Evolutionary conservation across 2,329 filamentous ascomycete genomes (phyloP).

Genomic region (Fonsecaea nubica): DNA sequence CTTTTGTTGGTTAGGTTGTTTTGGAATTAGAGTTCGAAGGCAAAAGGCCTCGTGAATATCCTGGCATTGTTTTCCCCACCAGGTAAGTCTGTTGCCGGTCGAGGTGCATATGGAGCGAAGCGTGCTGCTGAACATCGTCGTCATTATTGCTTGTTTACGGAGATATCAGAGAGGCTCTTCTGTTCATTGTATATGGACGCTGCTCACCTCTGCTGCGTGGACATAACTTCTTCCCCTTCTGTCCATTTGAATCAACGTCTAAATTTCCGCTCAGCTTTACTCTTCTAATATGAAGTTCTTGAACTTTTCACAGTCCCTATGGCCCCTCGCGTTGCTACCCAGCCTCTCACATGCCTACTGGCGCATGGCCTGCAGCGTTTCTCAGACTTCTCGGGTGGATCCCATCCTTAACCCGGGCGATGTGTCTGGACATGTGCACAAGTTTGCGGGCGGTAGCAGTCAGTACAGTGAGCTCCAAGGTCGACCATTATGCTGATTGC

Average conservation of each 20-base stretch:
- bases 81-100: background rate
- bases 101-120: background rate
- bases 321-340: constrained; percentile 28
- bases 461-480: constrained; percentile 48
- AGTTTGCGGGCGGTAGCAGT: constrained; percentile 78
- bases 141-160: constrained; percentile 5
- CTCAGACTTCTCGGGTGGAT: constrained; percentile 67
- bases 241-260: background rate
- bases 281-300: constrained; percentile 27
- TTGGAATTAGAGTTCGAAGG: constrained; percentile 14
- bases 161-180: background rate
- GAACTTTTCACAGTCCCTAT: constrained; percentile 11
- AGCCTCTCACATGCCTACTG: constrained; percentile 68
- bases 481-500: constrained; percentile 22
- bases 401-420: constrained; percentile 71
- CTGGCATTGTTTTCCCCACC: background rate
- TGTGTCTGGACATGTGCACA: constrained; percentile 71
- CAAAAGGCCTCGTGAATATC: background rate
- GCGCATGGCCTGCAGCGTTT: constrained; percentile 82
- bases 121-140: background rate
- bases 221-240: background rate
- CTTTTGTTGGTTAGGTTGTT: constrained; percentile 7
- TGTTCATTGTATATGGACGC: constrained; percentile 1
- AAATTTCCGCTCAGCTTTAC: background rate
- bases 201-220: background rate